Evolutionary conservation across 1,284 basidiomycete genomes (phyloP).

Genomic region (Entoloma clypeatum): DNA sequence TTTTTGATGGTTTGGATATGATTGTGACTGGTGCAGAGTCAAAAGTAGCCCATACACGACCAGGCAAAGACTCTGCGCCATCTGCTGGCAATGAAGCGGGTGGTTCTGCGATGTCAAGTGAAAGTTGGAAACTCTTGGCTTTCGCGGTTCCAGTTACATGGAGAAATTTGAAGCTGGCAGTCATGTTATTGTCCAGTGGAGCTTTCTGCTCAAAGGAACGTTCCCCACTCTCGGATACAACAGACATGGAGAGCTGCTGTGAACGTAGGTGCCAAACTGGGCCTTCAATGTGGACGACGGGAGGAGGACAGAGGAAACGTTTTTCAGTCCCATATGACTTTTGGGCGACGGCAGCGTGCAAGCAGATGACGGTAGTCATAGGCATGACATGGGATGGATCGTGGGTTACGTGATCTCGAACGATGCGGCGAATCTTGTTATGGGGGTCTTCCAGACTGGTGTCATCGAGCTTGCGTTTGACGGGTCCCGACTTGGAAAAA

Average conservation of each 20-base stretch:
- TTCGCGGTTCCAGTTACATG: constrained; percentile 87
- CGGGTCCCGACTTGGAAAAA: constrained; percentile 32
- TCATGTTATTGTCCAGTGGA: constrained; percentile 74
- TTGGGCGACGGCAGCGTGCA: constrained; percentile 87
- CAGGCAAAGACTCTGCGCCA: constrained; percentile 46
- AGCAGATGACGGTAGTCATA: constrained; percentile 85
- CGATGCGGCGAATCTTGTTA: constrained; percentile 74
- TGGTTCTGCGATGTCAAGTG: constrained; percentile 77
- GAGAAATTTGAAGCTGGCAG: constrained; percentile 85
- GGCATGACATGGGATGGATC: constrained; percentile 69
- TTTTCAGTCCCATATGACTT: constrained; percentile 93
- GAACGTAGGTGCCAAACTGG: constrained; percentile 76
- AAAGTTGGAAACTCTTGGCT: constrained; percentile 85
- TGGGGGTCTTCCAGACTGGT: constrained; percentile 66
- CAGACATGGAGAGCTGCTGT: constrained; percentile 80
- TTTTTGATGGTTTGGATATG: constrained; percentile 96
- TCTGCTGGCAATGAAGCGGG: constrained; percentile 48
- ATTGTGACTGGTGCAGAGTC: constrained; percentile 89
- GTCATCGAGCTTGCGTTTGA: constrained; percentile 74
- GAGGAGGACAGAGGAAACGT: constrained; percentile 86
- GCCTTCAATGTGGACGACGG: constrained; percentile 83
- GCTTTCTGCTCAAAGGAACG: constrained; percentile 80
- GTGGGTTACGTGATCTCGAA: constrained; percentile 72
- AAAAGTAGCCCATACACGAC: constrained; percentile 86
- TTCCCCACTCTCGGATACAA: constrained; percentile 80